Evolutionary conservation across 2,329 filamentous ascomycete genomes (phyloP).

Genomic region (Sordariomycetes sp.): DNA sequence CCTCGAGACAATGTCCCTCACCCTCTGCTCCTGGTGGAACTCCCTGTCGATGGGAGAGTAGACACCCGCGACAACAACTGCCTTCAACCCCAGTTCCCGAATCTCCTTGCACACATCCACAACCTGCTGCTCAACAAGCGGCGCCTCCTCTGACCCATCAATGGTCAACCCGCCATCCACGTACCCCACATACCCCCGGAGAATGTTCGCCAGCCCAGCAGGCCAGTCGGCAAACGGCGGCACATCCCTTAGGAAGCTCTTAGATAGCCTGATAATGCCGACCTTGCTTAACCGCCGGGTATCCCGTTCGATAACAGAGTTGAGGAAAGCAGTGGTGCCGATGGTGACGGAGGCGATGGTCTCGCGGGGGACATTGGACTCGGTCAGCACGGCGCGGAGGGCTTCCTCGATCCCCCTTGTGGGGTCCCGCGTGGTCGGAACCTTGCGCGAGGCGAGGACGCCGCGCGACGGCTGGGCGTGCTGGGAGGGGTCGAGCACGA

Average conservation of each 20-base stretch:
- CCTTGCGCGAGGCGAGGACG: slow-evolving; percentile 7
- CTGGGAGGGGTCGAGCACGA: slow-evolving; percentile 29
- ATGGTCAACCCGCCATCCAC: slow-evolving; percentile 37
- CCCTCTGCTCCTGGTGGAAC: slow-evolving; percentile 32
- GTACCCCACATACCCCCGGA: slow-evolving; percentile 29
- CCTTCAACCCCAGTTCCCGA: slow-evolving; percentile 24
- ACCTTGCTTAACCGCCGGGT: slow-evolving; percentile 31
- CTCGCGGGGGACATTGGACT: background rate
- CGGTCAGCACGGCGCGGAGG: background rate
- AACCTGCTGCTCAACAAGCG: slow-evolving; percentile 27
- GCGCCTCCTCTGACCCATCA: slow-evolving; percentile 30
- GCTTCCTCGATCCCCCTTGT: background rate
- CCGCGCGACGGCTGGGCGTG: slow-evolving; percentile 5
- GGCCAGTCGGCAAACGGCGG: slow-evolving; percentile 41
- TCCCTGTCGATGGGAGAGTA: slow-evolving; percentile 39
- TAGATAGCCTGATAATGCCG: slow-evolving; percentile 40
- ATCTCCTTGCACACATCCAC: slow-evolving; percentile 23
- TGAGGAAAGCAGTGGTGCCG: slow-evolving; percentile 44
- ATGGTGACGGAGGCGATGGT: slow-evolving; percentile 35
- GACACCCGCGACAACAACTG: slow-evolving; percentile 32
- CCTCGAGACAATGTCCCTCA: slow-evolving; percentile 19
- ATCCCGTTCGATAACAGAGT: slow-evolving; percentile 42
- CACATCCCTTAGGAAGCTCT: slow-evolving; percentile 32
- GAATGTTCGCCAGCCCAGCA: slow-evolving; percentile 27
- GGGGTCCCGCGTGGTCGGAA: background rate